phyloP scores from a whole-genome alignment of 78 protist species.

The Trichosphaerium sp. region DNA sequence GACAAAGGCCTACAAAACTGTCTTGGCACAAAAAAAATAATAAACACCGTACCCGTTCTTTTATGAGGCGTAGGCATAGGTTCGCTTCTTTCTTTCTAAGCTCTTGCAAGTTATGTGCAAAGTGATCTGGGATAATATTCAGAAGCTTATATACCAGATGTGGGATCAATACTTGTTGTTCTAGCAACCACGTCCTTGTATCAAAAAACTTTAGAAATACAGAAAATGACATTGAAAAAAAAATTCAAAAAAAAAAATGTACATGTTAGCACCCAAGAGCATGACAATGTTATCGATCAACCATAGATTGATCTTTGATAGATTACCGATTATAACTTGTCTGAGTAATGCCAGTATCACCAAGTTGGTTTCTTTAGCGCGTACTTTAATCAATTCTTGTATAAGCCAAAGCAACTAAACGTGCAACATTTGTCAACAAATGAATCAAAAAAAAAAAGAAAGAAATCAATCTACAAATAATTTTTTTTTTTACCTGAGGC shows the following conservation, averaged over 20 bases:
- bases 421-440: no score
- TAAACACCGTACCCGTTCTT: conserved; percentile 7
- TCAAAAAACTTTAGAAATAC: neutral
- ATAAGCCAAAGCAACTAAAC: no score
- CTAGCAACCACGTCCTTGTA: conserved; percentile 13
- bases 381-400: no score
- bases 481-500: no score
- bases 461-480: no score
- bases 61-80: conserved; percentile 31
- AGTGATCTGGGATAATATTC: conserved; percentile 42
- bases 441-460: no score
- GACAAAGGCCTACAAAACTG: neutral
- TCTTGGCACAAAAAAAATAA: neutral
- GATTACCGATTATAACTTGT: conserved; percentile 25
- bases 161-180: conserved; percentile 22
- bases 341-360: conserved; percentile 11
- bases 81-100: conserved; percentile 1
- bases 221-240: neutral
- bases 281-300: conserved; percentile 5
- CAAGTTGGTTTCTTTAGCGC: conserved; percentile 40
- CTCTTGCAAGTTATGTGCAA: neutral
- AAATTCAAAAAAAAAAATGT: neutral
- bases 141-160: conserved; percentile 12
- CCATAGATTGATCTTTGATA: conserved; percentile 6
- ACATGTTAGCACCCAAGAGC: conserved; percentile 12